Conservation (phyloP, 768 basidiomycete species). For the Pilatotrama ljubarskyi region DNA sequence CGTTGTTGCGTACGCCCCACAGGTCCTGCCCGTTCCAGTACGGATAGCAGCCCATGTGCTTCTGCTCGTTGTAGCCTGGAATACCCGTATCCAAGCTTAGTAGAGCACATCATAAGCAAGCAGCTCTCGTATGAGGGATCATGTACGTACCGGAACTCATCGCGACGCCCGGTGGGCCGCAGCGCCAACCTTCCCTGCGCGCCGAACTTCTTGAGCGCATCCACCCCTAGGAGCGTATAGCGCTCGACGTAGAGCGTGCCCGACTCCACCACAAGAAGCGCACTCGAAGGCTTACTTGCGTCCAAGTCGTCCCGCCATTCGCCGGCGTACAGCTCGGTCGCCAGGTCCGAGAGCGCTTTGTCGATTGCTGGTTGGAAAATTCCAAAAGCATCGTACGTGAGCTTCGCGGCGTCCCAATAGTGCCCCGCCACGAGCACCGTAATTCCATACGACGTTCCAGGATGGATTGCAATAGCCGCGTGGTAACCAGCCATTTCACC, state of each 20-base stretch:
- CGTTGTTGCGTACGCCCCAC: slow-evolving; percentile 31
- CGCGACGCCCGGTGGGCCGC: slow-evolving; percentile 27
- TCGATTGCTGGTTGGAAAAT: slow-evolving; percentile 33
- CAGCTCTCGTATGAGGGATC: background rate
- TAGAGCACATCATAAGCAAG: too few species aligned
- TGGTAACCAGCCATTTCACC: slow-evolving; percentile 31
- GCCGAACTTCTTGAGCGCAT: slow-evolving; percentile 8
- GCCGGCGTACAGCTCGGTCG: slow-evolving; percentile 25
- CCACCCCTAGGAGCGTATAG: slow-evolving; percentile 19
- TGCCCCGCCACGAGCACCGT: slow-evolving; percentile 29
- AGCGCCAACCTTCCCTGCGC: slow-evolving; percentile 22
- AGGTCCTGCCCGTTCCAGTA: slow-evolving; percentile 33
- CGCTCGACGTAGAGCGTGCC: slow-evolving; percentile 28
- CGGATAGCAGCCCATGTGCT: slow-evolving; percentile 34
- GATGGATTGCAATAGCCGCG: slow-evolving; percentile 29
- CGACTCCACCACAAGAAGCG: slow-evolving; percentile 16
- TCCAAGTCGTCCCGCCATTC: slow-evolving; percentile 19
- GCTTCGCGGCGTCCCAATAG: slow-evolving; percentile 25
- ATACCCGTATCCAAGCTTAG: slow-evolving; percentile 32
- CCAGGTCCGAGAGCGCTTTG: slow-evolving; percentile 15
- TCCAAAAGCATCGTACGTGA: slow-evolving; percentile 28
- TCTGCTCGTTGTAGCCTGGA: slow-evolving; percentile 29
- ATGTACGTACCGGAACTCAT: slow-evolving; percentile 34
- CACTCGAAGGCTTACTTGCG: slow-evolving; percentile 1
- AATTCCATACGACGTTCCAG: slow-evolving; percentile 31